Evolutionary conservation across 441 rosid genomes (phyloP).

Genomic region (Adansonia rubrostipa): DNA sequence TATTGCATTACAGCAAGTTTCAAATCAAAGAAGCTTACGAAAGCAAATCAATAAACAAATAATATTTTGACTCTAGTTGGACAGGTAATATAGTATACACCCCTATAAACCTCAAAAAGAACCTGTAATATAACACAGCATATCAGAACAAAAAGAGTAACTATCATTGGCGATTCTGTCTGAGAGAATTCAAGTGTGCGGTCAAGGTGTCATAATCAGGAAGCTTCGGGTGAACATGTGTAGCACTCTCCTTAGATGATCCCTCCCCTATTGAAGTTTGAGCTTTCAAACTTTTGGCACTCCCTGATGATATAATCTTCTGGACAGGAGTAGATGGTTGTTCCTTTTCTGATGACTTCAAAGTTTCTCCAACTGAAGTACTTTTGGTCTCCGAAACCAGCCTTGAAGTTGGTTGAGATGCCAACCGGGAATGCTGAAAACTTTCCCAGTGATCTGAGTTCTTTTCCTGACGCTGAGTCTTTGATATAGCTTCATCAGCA

Average conservation of each 20-base stretch:
- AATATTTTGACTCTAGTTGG: neutral
- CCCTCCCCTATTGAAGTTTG: slow-evolving; percentile 31
- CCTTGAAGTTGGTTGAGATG: slow-evolving; percentile 43
- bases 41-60: slow-evolving; percentile 10
- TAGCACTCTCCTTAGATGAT: slow-evolving; percentile 52
- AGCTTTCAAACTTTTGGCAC: slow-evolving; percentile 30
- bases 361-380: slow-evolving; percentile 28
- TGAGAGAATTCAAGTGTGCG: slow-evolving; percentile 60
- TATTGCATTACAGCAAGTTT: slow-evolving; percentile 18
- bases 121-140: neutral
- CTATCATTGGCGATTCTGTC: slow-evolving; percentile 50
- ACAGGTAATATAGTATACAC: neutral
- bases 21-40: neutral
- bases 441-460: slow-evolving; percentile 32
- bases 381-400: slow-evolving; percentile 36
- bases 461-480: slow-evolving; percentile 22
- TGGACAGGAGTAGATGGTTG: slow-evolving; percentile 32
- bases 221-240: slow-evolving; percentile 96
- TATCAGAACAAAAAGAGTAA: neutral
- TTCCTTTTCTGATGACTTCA: slow-evolving; percentile 36
- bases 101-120: neutral
- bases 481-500: slow-evolving; percentile 29
- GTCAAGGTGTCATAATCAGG: slow-evolving; percentile 72
- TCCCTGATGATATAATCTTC: slow-evolving; percentile 31
- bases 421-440: slow-evolving; percentile 30